Conservation (phyloP, 1,284 basidiomycete species). For the Schizopora paradoxa region DNA sequence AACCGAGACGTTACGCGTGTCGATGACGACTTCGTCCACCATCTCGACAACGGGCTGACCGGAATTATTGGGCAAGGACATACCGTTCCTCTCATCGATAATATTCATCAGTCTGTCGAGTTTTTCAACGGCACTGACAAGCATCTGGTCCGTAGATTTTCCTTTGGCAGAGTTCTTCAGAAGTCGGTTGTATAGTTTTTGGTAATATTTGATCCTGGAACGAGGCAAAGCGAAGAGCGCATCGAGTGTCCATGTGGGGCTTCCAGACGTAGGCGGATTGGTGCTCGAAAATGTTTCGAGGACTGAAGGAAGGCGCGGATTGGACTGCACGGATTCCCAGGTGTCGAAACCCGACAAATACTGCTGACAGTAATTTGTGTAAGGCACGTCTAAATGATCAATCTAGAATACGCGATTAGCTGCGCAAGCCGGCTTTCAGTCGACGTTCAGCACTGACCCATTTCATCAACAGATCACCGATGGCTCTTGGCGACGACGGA, state of each 20-base stretch:
- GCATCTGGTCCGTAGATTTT: slow-evolving; percentile 79
- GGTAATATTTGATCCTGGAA: slow-evolving; percentile 85
- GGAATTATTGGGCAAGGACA: slow-evolving; percentile 25
- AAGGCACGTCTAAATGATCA: slow-evolving; percentile 84
- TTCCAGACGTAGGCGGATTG: slow-evolving; percentile 45
- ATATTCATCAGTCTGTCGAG: slow-evolving; percentile 70
- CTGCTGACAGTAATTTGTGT: slow-evolving; percentile 74
- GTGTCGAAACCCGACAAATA: slow-evolving; percentile 78
- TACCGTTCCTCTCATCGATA: slow-evolving; percentile 53
- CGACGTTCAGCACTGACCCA: slow-evolving; percentile 62
- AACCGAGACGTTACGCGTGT: slow-evolving; percentile 32
- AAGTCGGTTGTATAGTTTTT: slow-evolving; percentile 83
- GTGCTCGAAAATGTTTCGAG: slow-evolving; percentile 65
- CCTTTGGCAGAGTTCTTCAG: slow-evolving; percentile 87
- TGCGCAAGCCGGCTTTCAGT: too few species aligned
- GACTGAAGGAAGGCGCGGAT: slow-evolving; percentile 65
- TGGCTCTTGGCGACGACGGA: slow-evolving; percentile 89
- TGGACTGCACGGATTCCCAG: slow-evolving; percentile 76
- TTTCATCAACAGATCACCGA: slow-evolving; percentile 94
- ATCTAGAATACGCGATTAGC: slow-evolving; percentile 54
- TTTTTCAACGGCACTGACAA: slow-evolving; percentile 77
- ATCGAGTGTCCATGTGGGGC: slow-evolving; percentile 78
- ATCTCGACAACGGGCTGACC: slow-evolving; percentile 28
- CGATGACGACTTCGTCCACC: slow-evolving; percentile 51
- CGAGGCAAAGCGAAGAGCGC: slow-evolving; percentile 84